These are phyloP conservation scores for Eutrema japonicum DNA, from an alignment of 345 rosid genomes.

Conservation along the genomic window DNA sequence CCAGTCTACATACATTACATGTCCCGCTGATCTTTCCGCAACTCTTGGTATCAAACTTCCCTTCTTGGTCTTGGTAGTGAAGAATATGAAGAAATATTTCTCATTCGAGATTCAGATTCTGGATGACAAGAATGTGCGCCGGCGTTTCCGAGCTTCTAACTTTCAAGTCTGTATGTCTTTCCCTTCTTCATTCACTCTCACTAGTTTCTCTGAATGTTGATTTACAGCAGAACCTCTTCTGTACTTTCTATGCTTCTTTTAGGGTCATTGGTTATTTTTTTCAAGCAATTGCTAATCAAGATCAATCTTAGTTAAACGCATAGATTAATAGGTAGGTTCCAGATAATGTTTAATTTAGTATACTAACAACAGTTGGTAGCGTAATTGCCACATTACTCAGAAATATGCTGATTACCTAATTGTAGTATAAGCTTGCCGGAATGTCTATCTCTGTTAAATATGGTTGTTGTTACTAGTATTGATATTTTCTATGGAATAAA, in stretches of 20 bases:
- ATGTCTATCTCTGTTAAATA: not conserved
- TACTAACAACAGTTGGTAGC: not conserved
- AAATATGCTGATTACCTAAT: not conserved
- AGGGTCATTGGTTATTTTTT: not conserved
- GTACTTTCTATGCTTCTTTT: constrained; percentile 5
- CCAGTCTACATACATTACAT: constrained; percentile 91
- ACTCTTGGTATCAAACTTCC: constrained; percentile 98
- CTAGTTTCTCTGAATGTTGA: constrained; percentile 7
- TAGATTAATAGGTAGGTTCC: not conserved
- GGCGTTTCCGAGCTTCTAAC: constrained; percentile 98
- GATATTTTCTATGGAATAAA: constrained; percentile 1
- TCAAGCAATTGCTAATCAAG: not conserved
- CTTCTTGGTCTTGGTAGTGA: constrained; percentile 87
- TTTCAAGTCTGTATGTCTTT: constrained; percentile 91
- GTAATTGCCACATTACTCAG: not conserved
- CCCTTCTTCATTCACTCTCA: constrained; percentile 34
- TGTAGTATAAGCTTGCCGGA: not conserved
- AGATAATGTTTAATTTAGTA: not conserved
- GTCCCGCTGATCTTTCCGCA: constrained; percentile 87
- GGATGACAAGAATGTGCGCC: constrained; percentile 95
- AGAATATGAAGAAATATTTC: constrained; percentile 90
- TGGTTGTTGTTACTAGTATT: constrained; percentile 7
- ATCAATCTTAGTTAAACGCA: not conserved
- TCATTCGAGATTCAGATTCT: constrained; percentile 94
- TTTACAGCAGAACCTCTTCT: not conserved